A percentile compares a stretch with the other conserved stretches of the same genome.
These are phyloP conservation scores for Yueomyces sinensis DNA, from an alignment of 805 yeast species.

Conservation along the genomic window DNA sequence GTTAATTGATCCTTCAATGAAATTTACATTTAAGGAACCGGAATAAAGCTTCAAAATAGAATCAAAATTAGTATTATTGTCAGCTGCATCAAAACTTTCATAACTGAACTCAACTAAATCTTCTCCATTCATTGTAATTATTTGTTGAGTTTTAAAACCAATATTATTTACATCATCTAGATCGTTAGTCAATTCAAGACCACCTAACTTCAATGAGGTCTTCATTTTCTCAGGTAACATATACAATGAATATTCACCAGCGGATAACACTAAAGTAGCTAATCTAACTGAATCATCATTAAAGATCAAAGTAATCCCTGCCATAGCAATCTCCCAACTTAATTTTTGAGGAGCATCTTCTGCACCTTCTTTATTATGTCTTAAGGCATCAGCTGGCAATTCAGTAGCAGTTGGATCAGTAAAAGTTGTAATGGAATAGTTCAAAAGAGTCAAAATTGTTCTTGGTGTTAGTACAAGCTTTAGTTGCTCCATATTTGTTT, in stretches of 20 bases:
- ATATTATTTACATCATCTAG: constrained; percentile 47
- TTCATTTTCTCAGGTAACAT: constrained; percentile 69
- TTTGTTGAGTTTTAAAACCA: constrained; percentile 45
- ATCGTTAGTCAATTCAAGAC: constrained; percentile 65
- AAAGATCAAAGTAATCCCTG: constrained; percentile 58
- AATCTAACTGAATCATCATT: constrained; percentile 75
- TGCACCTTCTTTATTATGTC: constrained; percentile 48
- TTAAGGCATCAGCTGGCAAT: constrained; percentile 55
- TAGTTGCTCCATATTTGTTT: constrained; percentile 65
- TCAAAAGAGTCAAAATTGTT: constrained; percentile 64
- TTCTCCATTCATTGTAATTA: constrained; percentile 70
- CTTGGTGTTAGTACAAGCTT: constrained; percentile 63
- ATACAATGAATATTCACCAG: constrained; percentile 54
- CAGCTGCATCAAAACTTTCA: constrained; percentile 59
- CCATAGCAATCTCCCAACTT: constrained; percentile 52
- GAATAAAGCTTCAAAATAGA: constrained; percentile 30
- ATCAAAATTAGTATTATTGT: constrained; percentile 34
- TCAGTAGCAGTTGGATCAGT: constrained; percentile 64
- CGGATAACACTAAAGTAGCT: constrained; percentile 64
- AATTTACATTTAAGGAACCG: constrained; percentile 64
- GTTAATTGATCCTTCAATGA: constrained; percentile 69
- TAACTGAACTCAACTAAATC: constrained; percentile 66
- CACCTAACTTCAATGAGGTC: constrained; percentile 62
- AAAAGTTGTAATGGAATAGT: constrained; percentile 75
- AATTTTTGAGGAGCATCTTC: constrained; percentile 63